These are phyloP conservation scores for Conringia planisiliqua DNA, from an alignment of 345 rosid species.

Conservation along the genomic window DNA sequence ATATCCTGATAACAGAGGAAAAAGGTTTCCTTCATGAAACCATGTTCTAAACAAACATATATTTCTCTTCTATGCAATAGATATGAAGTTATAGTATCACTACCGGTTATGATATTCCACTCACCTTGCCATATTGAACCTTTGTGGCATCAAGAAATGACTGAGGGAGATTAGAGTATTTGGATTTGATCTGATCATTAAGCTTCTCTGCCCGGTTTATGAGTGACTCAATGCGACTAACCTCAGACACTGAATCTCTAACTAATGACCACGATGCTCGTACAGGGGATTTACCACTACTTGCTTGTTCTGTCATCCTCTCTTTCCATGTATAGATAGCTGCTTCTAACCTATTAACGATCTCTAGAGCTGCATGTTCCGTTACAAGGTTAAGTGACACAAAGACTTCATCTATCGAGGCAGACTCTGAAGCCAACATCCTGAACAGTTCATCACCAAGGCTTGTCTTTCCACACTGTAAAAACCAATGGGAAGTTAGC, in stretches of 20 bases:
- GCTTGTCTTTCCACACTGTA: slow-evolving; percentile 72
- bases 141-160: slow-evolving; percentile 84
- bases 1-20: slow-evolving; percentile 46
- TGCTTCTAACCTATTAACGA: slow-evolving; percentile 62
- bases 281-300: slow-evolving; percentile 36
- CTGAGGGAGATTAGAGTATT: slow-evolving; percentile 68
- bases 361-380: slow-evolving; percentile 59
- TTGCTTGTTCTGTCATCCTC: slow-evolving; percentile 44
- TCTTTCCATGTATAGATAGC: slow-evolving; percentile 66
- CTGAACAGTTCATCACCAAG: slow-evolving; percentile 67
- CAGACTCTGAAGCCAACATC: slow-evolving; percentile 46
- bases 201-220: slow-evolving; percentile 61
- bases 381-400: slow-evolving; percentile 48
- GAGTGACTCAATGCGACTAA: slow-evolving; percentile 50
- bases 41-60: neutral
- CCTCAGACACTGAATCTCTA: slow-evolving; percentile 59
- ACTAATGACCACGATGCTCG: slow-evolving; percentile 65
- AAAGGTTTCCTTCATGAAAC: neutral
- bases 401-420: slow-evolving; percentile 47
- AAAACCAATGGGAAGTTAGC: neutral
- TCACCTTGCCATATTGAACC: slow-evolving; percentile 83
- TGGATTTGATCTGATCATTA: slow-evolving; percentile 46
- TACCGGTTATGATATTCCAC: neutral
- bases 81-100: neutral
- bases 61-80: neutral